Percentiles rank a stretch among this genome's conserved stretches.
These are phyloP conservation scores for Colletotrichum sp. DNA, from an alignment of 2,329 filamentous ascomycete genomes.

Conservation along the genomic window DNA sequence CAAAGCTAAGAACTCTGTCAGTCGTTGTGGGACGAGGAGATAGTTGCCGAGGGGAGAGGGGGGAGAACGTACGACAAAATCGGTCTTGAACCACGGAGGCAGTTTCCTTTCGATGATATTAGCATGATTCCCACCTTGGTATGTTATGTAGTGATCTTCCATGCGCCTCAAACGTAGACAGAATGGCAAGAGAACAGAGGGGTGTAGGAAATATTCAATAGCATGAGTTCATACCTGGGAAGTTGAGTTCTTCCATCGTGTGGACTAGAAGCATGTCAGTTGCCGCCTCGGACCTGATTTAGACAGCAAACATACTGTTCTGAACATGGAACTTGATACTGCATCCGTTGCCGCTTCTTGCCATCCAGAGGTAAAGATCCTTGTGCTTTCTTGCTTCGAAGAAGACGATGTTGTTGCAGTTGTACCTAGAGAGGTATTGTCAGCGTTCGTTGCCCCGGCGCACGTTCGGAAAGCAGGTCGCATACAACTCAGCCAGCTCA, in stretches of 20 bases:
- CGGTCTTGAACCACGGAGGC: constrained; percentile 55
- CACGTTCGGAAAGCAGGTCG: neutral
- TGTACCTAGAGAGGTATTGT: neutral
- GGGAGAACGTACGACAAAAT: constrained; percentile 67
- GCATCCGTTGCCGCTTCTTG: constrained; percentile 57
- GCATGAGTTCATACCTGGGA: constrained; percentile 72
- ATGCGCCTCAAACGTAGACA: neutral
- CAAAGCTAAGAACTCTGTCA: constrained; percentile 61
- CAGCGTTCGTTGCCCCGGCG: neutral
- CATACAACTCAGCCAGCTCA: constrained; percentile 71
- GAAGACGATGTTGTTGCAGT: constrained; percentile 51
- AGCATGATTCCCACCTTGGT: neutral
- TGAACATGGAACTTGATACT: constrained; percentile 76
- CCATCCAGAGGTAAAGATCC: constrained; percentile 91
- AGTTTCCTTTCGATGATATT: constrained; percentile 81
- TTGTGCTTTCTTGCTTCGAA: constrained; percentile 95
- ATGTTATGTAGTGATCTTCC: neutral
- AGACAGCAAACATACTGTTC: constrained; percentile 57
- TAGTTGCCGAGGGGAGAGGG: neutral
- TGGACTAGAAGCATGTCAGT: constrained; percentile 63
- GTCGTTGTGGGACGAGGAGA: neutral
- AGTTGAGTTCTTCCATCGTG: constrained; percentile 96
- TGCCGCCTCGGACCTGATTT: constrained; percentile 25
- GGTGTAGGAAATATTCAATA: constrained; percentile 70
- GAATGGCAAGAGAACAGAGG: neutral